phyloP scores from a whole-genome alignment of 768 basidiomycete genomes.

The Coprinellus aureogranulatus region DNA sequence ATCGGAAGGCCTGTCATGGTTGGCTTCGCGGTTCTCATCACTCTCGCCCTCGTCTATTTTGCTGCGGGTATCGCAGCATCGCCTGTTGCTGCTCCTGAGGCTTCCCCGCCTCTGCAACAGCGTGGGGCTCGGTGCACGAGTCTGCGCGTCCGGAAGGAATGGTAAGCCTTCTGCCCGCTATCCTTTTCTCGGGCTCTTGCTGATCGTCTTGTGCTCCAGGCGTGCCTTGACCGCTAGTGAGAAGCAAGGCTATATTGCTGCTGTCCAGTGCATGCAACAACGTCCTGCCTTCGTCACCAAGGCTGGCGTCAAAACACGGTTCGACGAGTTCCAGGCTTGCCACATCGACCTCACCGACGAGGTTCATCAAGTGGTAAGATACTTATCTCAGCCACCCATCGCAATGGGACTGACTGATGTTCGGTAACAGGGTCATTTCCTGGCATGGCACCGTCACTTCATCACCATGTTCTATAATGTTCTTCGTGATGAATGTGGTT shows the following conservation, averaged over 20 bases:
- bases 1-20: not conserved
- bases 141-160: constrained; percentile 9
- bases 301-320: constrained; percentile 13
- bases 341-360: constrained; percentile 21
- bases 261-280: constrained; percentile 18
- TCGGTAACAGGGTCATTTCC: constrained; percentile 23
- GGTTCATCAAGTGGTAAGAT: constrained; percentile 22
- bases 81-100: not conserved
- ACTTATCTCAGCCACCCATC: not conserved
- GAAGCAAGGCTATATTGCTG: constrained; percentile 14
- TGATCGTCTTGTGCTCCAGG: not conserved
- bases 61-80: not conserved
- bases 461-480: constrained; percentile 19
- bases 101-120: not conserved
- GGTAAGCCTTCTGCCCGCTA: not conserved
- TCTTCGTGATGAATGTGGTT: constrained; percentile 23
- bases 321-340: constrained; percentile 22
- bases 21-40: not conserved
- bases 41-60: not conserved
- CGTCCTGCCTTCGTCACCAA: not conserved
- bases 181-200: not conserved
- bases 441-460: constrained; percentile 25
- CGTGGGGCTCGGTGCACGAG: not conserved
- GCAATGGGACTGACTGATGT: not conserved
- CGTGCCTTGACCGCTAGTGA: not conserved